Evolutionary conservation across 192 early-diverging fungal species (phyloP).

Genomic region (Coemansia sp.): DNA sequence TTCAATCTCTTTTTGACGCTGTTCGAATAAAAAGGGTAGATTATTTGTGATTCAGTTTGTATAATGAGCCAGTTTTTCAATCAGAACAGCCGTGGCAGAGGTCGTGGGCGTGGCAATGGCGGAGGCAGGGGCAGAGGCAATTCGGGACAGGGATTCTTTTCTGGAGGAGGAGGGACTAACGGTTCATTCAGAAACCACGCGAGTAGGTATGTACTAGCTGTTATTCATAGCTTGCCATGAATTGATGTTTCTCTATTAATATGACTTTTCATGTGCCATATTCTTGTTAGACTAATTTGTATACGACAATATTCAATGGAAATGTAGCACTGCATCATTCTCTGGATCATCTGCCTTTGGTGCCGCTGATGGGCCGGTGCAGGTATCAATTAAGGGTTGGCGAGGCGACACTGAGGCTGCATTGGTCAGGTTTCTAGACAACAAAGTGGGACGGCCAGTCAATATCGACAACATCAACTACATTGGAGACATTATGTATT

Average conservation of each 20-base stretch:
- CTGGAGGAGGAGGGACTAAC: background rate
- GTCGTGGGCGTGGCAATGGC: slow-evolving; percentile 40
- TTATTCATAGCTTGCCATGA: background rate
- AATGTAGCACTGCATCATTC: background rate
- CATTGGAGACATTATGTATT: slow-evolving; percentile 47
- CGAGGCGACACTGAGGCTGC: slow-evolving; percentile 39
- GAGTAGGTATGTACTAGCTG: background rate
- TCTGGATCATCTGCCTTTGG: slow-evolving; percentile 27
- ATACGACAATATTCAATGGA: background rate
- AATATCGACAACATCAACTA: slow-evolving; percentile 33
- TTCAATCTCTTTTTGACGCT: background rate
- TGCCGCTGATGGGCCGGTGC: slow-evolving; percentile 30
- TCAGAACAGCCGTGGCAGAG: slow-evolving; percentile 25
- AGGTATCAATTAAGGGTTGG: slow-evolving; percentile 50
- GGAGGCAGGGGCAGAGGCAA: slow-evolving; percentile 25
- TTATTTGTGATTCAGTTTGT: background rate
- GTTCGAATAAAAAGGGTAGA: background rate
- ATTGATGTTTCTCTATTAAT: background rate
- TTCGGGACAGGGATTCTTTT: background rate
- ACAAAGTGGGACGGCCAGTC: slow-evolving; percentile 34
- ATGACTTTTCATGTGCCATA: background rate
- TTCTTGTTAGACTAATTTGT: background rate
- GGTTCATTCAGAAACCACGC: background rate
- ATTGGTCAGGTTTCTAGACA: slow-evolving; percentile 39
- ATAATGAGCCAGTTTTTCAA: slow-evolving; percentile 27